Base-by-base conservation (phyloP, 2,329 filamentous ascomycete genomes). In the Talaromyces rugulosus region DNA sequence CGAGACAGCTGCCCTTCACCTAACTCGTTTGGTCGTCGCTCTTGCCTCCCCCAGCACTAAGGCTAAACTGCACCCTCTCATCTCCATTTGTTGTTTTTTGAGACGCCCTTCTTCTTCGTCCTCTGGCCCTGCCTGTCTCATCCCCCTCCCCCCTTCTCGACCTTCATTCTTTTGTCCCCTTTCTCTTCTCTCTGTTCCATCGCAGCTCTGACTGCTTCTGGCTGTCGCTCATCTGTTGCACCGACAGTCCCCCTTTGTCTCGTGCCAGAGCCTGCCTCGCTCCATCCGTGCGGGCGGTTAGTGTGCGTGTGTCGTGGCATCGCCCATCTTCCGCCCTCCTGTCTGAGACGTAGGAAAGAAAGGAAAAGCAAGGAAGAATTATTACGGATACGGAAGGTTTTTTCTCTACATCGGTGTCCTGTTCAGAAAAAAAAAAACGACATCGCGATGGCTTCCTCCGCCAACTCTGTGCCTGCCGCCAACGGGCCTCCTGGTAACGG, bases 381-480 rank as follows among this genome's bases (percentile, higher is more conserved):
- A 47, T 18, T 27, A 47, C 23, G n/a, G 44, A 27, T 27, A 47
- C 44, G n/a, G 18, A 27, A 47, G 44, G 23, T 50, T 31, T 56
- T 66, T 63, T 69, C 69, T 68, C 69, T 67, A 73, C 73, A 69
- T 71, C 71, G 66, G 67, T 67, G 73, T 72, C 69, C 70, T 67
- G 67, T 62, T 68, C 66, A 68, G 64, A 68, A 67, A 23, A 23
- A 23, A 23, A 23, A 23, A 23, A 51, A 66, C 65, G 65, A 33
- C 61, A 70, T 67, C 70, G 69, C 70, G 68, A 79, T 79, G 76
- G 73, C 77, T 71, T 78, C 76, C 47, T 72, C 75, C 60, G 65
- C 75, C 66, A 77, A 75, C 65, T 72, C 75, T 52, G 61, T 70
- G 60, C 66, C 75, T 58, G 70, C 72, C 65, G 71, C 71, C 56